These are phyloP conservation scores for Microstroma glucosiphilum DNA, from an alignment of 1,284 basidiomycete genomes.

Conservation along the genomic window DNA sequence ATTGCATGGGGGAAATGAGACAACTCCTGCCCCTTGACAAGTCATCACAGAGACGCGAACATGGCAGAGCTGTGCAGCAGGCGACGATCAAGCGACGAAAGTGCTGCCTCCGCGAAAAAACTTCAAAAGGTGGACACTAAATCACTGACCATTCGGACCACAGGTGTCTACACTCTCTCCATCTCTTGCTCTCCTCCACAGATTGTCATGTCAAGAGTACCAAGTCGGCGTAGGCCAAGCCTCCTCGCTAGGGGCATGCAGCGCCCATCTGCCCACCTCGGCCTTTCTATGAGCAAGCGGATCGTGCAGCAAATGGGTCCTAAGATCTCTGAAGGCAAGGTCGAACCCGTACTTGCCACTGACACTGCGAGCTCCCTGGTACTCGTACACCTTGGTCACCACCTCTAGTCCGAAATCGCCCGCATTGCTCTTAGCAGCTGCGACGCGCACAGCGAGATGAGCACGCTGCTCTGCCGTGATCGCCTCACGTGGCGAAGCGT, in stretches of 20 bases:
- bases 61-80: too few relatives aligned
- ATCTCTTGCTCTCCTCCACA: neutral
- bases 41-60: too few relatives aligned
- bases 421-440: constrained; percentile 45
- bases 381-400: constrained; percentile 46
- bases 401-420: constrained; percentile 46
- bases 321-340: constrained; percentile 32
- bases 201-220: constrained; percentile 25
- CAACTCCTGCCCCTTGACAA: too few relatives aligned
- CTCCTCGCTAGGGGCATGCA: constrained; percentile 38
- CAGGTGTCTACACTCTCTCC: too few relatives aligned
- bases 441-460: constrained; percentile 45
- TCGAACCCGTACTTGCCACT: constrained; percentile 47
- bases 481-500: constrained; percentile 22
- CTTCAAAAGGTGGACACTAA: too few relatives aligned
- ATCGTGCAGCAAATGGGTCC: constrained; percentile 49
- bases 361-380: constrained; percentile 45
- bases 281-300: constrained; percentile 48
- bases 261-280: constrained; percentile 40
- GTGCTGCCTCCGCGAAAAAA: too few relatives aligned
- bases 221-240: constrained; percentile 42
- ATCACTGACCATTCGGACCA: too few relatives aligned
- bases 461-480: constrained; percentile 47
- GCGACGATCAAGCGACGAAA: too few relatives aligned
- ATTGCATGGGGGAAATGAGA: too few relatives aligned